Evolutionary conservation across 2,329 filamentous ascomycete species (phyloP).

Genomic region (Fusarium sacchari): DNA sequence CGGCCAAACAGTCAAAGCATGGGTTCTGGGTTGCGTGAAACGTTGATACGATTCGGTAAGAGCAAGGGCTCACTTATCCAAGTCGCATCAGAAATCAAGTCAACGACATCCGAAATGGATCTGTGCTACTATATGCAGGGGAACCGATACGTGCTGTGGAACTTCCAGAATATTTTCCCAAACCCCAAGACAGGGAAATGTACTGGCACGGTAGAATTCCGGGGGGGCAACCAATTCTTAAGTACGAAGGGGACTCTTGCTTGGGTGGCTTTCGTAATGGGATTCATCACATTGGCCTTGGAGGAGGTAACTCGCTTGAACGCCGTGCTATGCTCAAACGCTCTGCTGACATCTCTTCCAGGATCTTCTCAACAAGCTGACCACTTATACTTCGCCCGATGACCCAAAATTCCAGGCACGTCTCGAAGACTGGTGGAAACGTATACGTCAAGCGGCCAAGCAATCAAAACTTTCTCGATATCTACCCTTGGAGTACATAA

Average conservation of each 20-base stretch:
- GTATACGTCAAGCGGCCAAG: constrained; percentile 48
- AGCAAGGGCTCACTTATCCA: constrained; percentile 38
- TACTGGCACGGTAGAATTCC: constrained; percentile 53
- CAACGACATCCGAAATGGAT: constrained; percentile 42
- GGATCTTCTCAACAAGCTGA: constrained; percentile 47
- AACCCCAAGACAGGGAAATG: constrained; percentile 51
- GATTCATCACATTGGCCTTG: constrained; percentile 50
- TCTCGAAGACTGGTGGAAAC: constrained; percentile 50
- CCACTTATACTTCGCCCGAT: constrained; percentile 40
- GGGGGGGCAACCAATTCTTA: constrained; percentile 53
- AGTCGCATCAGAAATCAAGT: constrained; percentile 46
- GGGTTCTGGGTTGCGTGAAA: constrained; percentile 45
- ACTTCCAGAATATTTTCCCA: constrained; percentile 53
- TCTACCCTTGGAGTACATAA: constrained; percentile 47
- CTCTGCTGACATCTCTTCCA: constrained; percentile 27
- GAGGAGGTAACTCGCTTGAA: constrained; percentile 45
- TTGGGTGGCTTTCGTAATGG: constrained; percentile 53
- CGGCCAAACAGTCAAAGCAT: constrained; percentile 46
- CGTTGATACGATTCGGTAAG: constrained; percentile 44
- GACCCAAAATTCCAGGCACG: constrained; percentile 45
- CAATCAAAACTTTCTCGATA: constrained; percentile 50
- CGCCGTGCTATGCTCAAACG: background rate
- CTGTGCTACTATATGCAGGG: constrained; percentile 53
- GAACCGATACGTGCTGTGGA: constrained; percentile 53
- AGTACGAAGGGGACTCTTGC: constrained; percentile 50